Evolutionary conservation across 208 protist species (phyloP).

Genomic region (Acanthamoeba castellanii): DNA sequence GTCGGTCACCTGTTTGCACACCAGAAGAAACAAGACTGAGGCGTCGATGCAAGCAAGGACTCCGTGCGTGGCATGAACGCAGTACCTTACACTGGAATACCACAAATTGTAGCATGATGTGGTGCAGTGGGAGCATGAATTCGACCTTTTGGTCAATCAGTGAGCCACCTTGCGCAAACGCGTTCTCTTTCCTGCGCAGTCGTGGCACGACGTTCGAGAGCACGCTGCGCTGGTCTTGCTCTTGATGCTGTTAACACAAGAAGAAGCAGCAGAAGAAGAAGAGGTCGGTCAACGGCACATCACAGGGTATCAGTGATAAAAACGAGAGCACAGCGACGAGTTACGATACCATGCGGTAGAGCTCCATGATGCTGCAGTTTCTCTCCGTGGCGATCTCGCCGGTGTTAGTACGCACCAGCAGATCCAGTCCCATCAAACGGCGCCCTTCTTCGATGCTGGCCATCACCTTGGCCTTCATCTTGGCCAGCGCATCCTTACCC

Average conservation of each 20-base stretch:
- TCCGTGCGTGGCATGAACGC: not conserved
- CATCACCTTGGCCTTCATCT: conserved; percentile 79
- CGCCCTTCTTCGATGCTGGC: conserved; percentile 78
- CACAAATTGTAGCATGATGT: conserved; percentile 57
- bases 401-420: conserved; percentile 73
- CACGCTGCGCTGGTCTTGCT: not conserved
- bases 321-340: not conserved
- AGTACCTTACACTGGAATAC: conserved; percentile 65
- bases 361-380: conserved; percentile 76
- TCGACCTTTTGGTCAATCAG: not conserved
- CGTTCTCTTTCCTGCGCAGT: not conserved
- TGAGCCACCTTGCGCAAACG: not conserved
- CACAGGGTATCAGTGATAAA: not conserved
- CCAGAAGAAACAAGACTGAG: not conserved
- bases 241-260: conserved; percentile 5
- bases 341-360: conserved; percentile 69
- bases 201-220: not conserved
- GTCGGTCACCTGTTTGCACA: conserved; percentile 29
- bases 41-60: not conserved
- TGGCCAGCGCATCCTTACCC: conserved; percentile 28
- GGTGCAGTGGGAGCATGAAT: conserved; percentile 17
- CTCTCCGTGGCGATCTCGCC: conserved; percentile 75
- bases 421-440: conserved; percentile 77
- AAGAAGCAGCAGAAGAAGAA: not conserved
- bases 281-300: too few relatives aligned